Evolutionary conservation across 495 filamentous ascomycete genomes (phyloP).

Genomic region (Hypomontagnella monticulosa): DNA sequence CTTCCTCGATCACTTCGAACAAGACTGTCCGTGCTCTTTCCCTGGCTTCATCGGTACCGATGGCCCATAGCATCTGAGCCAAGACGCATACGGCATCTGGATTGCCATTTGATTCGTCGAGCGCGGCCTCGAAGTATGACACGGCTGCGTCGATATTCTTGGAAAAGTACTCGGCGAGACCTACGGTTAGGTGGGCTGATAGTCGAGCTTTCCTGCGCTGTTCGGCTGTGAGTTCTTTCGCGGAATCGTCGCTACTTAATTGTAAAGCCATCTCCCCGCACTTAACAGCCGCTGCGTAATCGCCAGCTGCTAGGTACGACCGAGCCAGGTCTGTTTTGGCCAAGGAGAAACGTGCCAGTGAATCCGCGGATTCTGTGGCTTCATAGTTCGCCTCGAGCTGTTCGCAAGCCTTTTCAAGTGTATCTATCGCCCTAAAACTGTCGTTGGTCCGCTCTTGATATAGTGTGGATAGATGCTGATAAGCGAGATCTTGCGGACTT

Average conservation of each 20-base stretch:
- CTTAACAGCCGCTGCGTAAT: constrained; percentile 73
- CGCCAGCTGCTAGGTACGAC: constrained; percentile 71
- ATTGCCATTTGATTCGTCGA: constrained; percentile 78
- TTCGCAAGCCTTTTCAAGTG: constrained; percentile 71
- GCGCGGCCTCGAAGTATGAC: constrained; percentile 79
- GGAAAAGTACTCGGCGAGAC: constrained; percentile 79
- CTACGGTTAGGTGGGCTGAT: constrained; percentile 86
- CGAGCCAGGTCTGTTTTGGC: constrained; percentile 90
- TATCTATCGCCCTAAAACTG: constrained; percentile 67
- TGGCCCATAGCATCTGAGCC: constrained; percentile 91
- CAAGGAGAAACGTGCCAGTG: constrained; percentile 79
- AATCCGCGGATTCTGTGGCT: constrained; percentile 73
- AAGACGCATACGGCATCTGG: constrained; percentile 90
- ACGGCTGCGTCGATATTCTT: constrained; percentile 72
- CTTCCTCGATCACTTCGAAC: constrained; percentile 75
- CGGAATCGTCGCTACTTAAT: constrained; percentile 70
- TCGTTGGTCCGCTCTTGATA: constrained; percentile 83
- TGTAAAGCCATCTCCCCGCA: constrained; percentile 77
- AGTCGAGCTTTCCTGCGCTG: constrained; percentile 73
- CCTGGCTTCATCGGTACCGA: constrained; percentile 77
- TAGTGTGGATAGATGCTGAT: constrained; percentile 80
- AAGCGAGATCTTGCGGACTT: constrained; percentile 70
- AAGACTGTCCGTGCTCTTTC: constrained; percentile 81
- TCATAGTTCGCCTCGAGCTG: constrained; percentile 84
- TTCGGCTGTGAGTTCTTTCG: constrained; percentile 59